Conservation (phyloP, 352 stramenopile species). For the Globisporangium radiosum region DNA sequence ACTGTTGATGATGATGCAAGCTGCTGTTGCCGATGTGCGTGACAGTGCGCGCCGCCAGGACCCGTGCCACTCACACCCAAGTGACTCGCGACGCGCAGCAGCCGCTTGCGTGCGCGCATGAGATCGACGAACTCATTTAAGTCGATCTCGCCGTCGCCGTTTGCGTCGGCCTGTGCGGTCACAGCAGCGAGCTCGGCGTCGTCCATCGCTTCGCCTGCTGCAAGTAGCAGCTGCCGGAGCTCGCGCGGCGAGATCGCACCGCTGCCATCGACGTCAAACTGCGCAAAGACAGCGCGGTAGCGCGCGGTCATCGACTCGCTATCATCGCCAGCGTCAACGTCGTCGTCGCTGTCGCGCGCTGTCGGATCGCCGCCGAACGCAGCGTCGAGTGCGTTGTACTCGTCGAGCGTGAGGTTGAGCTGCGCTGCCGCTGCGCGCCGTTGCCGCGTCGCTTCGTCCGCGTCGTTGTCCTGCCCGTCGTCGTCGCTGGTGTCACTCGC, state of each 20-base stretch:
- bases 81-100: conserved; percentile 59
- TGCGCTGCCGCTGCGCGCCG: conserved; percentile 44
- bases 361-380: conserved; percentile 29
- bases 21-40: background rate
- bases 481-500: background rate
- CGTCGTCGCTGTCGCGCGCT: conserved; percentile 7
- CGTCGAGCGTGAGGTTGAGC: conserved; percentile 57
- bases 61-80: conserved; percentile 48
- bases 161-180: conserved; percentile 56
- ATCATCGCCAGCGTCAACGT: conserved; percentile 6
- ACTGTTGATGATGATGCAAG: conserved; percentile 9
- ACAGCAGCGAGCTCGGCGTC: conserved; percentile 61
- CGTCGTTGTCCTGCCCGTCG: conserved; percentile 13
- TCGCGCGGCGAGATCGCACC: conserved; percentile 69
- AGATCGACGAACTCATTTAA: conserved; percentile 75
- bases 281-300: conserved; percentile 56
- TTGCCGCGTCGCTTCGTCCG: conserved; percentile 45
- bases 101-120: conserved; percentile 71
- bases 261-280: conserved; percentile 76
- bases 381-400: conserved; percentile 60
- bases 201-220: conserved; percentile 70
- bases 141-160: conserved; percentile 72
- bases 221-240: conserved; percentile 43
- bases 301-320: conserved; percentile 29
- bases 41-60: background rate